Percentiles rank a stretch among this genome's conserved stretches.
Evolutionary conservation across 331 rosid species (phyloP).

Genomic region (Arachis monticola): DNA sequence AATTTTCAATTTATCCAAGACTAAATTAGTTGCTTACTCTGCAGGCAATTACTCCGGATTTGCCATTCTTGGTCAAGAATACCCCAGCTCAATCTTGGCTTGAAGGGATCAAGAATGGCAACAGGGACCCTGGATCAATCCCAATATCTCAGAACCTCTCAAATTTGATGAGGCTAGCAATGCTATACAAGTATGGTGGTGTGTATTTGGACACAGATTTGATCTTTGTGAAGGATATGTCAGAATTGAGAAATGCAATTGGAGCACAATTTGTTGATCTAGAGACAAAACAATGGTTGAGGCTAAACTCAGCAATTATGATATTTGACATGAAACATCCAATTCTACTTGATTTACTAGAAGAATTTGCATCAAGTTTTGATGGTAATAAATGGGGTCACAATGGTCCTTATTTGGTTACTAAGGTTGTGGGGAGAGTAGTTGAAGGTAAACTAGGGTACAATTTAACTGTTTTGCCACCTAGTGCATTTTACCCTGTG

Average conservation of each 20-base stretch:
- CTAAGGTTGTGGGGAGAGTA: slow-evolving; percentile 57
- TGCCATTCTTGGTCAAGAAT: slow-evolving; percentile 58
- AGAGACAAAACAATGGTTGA: slow-evolving; percentile 54
- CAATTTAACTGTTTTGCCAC: slow-evolving; percentile 51
- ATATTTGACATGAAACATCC: slow-evolving; percentile 67
- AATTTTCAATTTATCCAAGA: too few relatives aligned
- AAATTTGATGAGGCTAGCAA: slow-evolving; percentile 61
- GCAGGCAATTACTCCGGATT: slow-evolving; percentile 63
- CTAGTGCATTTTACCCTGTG: slow-evolving; percentile 59
- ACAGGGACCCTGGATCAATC: slow-evolving; percentile 63
- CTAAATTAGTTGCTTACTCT: too few relatives aligned
- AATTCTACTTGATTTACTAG: slow-evolving; percentile 54
- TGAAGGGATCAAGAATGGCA: slow-evolving; percentile 55
- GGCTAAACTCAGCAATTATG: slow-evolving; percentile 61
- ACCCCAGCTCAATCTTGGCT: slow-evolving; percentile 70
- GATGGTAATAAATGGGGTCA: slow-evolving; percentile 71
- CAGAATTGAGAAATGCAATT: slow-evolving; percentile 54
- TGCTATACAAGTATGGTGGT: slow-evolving; percentile 66
- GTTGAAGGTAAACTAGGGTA: slow-evolving; percentile 43
- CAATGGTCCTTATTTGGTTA: slow-evolving; percentile 70
- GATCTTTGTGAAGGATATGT: slow-evolving; percentile 53
- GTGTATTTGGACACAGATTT: slow-evolving; percentile 62
- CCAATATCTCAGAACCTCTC: slow-evolving; percentile 69
- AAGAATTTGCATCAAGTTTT: slow-evolving; percentile 61
- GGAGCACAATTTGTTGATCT: slow-evolving; percentile 62